A percentile compares a stretch with the other conserved stretches of the same genome.
Conservation (phyloP, 2,329 filamentous ascomycete species). For the Talaromyces sp. region DNA sequence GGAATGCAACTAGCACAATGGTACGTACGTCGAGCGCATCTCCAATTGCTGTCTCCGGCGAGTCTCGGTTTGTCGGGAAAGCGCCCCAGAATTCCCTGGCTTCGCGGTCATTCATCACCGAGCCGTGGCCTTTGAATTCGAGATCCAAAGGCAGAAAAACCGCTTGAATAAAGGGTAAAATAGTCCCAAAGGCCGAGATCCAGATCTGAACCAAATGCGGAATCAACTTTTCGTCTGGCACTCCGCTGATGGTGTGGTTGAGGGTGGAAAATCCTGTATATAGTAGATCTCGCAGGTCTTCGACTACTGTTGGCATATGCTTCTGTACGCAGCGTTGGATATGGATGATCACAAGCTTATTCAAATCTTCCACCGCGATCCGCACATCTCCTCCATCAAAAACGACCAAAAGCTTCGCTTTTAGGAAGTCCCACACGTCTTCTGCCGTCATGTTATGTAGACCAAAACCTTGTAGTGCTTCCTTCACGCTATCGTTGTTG, state of each 20-base stretch:
- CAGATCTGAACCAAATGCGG: slow-evolving; percentile 88
- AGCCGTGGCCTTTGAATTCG: slow-evolving; percentile 81
- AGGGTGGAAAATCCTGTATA: slow-evolving; percentile 76
- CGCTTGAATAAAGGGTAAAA: slow-evolving; percentile 89
- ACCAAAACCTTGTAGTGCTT: slow-evolving; percentile 50
- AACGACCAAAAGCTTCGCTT: slow-evolving; percentile 57
- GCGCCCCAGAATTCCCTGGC: slow-evolving; percentile 88
- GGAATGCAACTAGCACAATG: slow-evolving; percentile 80
- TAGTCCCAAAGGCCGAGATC: slow-evolving; percentile 85
- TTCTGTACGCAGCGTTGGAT: slow-evolving; percentile 60
- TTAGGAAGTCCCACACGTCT: slow-evolving; percentile 62
- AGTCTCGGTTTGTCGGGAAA: slow-evolving; percentile 46
- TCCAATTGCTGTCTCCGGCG: slow-evolving; percentile 40
- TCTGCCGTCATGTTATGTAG: slow-evolving; percentile 64
- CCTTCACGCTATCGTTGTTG: slow-evolving; percentile 33
- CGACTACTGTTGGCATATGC: slow-evolving; percentile 54
- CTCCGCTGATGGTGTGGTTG: slow-evolving; percentile 72
- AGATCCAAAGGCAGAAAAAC: slow-evolving; percentile 90
- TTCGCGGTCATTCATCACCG: slow-evolving; percentile 70
- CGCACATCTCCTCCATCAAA: slow-evolving; percentile 62
- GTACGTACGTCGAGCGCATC: slow-evolving; percentile 77
- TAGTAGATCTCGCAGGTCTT: slow-evolving; percentile 57
- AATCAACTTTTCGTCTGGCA: slow-evolving; percentile 83
- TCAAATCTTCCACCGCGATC: slow-evolving; percentile 62
- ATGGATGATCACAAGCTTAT: slow-evolving; percentile 58